Percentiles rank a stretch among this genome's conserved stretches.
phyloP scores from a whole-genome alignment of 257 asterid genomes.

The Coffea canephora region DNA sequence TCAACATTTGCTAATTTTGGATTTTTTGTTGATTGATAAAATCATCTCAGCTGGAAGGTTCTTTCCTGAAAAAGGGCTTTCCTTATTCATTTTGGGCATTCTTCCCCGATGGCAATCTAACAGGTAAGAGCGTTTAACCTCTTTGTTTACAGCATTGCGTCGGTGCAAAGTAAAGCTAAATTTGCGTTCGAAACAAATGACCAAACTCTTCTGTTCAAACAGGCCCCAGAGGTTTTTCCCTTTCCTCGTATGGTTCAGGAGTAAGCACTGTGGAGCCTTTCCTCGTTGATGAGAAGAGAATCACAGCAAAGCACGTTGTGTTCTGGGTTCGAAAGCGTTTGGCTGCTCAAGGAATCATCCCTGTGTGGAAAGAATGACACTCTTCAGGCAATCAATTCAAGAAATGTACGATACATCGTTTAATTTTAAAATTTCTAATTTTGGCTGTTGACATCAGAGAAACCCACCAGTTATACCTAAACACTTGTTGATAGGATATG shows the following conservation, averaged over 20 bases:
- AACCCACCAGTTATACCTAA: not conserved
- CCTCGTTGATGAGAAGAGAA: slow-evolving; percentile 78
- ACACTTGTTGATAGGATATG: not conserved
- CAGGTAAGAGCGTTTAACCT: slow-evolving; percentile 31
- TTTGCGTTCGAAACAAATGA: not conserved
- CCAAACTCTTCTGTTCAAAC: not conserved
- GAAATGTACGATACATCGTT: not conserved
- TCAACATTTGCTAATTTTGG: not conserved
- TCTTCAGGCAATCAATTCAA: not conserved
- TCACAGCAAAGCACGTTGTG: slow-evolving; percentile 63
- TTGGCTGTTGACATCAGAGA: not conserved
- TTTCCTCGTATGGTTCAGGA: slow-evolving; percentile 65
- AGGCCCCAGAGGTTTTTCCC: slow-evolving; percentile 80
- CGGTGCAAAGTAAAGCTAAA: not conserved
- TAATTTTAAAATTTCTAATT: not conserved
- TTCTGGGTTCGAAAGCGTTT: slow-evolving; percentile 95
- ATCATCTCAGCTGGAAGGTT: slow-evolving; percentile 69
- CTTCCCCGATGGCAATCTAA: slow-evolving; percentile 70
- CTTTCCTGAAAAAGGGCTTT: slow-evolving; percentile 61
- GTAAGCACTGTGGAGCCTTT: slow-evolving; percentile 85
- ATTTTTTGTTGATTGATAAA: not conserved
- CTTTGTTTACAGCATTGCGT: not conserved
- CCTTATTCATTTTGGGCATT: slow-evolving; percentile 84
- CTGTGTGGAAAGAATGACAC: slow-evolving; percentile 67
- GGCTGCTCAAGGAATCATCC: slow-evolving; percentile 93